Percentiles rank a stretch among this genome's conserved stretches.
These are phyloP conservation scores for Wilhelminamyces savonicus DNA, from an alignment of 805 yeast species.

Conservation along the genomic window DNA sequence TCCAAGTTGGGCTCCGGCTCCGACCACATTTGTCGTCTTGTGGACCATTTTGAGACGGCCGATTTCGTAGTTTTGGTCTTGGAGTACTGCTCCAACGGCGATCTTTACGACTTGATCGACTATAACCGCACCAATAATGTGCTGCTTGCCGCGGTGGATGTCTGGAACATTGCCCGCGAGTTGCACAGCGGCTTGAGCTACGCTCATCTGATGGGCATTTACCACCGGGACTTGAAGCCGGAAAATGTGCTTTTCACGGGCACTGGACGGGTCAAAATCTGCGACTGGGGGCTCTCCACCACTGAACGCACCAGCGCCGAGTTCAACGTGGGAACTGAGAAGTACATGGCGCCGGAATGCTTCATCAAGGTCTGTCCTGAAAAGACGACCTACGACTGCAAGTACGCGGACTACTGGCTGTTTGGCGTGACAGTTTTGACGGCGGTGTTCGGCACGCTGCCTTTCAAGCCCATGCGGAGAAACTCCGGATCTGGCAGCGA, in stretches of 20 bases:
- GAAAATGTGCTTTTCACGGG: conserved; percentile 56
- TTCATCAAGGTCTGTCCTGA: conserved; percentile 6
- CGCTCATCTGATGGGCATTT: conserved; percentile 54
- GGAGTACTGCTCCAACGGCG: conserved; percentile 65
- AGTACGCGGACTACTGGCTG: conserved; percentile 50
- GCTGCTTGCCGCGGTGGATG: conserved; percentile 15
- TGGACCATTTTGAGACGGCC: conserved; percentile 50
- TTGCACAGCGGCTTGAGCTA: conserved; percentile 44
- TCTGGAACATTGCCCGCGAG: conserved; percentile 42
- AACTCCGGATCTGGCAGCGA: conserved; percentile 4
- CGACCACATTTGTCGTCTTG: conserved; percentile 50
- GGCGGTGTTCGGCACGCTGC: conserved; percentile 46
- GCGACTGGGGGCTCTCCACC: conserved; percentile 73
- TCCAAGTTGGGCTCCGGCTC: conserved; percentile 34
- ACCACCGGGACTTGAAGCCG: conserved; percentile 70
- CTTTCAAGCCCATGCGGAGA: conserved; percentile 34
- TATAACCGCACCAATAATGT: conserved; percentile 2
- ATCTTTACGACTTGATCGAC: conserved; percentile 53
- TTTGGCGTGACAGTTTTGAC: conserved; percentile 46
- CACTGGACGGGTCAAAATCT: conserved; percentile 50
- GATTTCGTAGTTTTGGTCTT: conserved; percentile 50
- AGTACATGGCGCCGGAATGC: conserved; percentile 54
- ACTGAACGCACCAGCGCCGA: conserved; percentile 17
- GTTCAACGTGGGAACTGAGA: conserved; percentile 50
- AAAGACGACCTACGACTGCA: conserved; percentile 29